Evolutionary conservation across 2,329 filamentous ascomycete genomes (phyloP), one percentile per base, ranked within the genome.

Genomic region (Cladosporium sp.): DNA sequence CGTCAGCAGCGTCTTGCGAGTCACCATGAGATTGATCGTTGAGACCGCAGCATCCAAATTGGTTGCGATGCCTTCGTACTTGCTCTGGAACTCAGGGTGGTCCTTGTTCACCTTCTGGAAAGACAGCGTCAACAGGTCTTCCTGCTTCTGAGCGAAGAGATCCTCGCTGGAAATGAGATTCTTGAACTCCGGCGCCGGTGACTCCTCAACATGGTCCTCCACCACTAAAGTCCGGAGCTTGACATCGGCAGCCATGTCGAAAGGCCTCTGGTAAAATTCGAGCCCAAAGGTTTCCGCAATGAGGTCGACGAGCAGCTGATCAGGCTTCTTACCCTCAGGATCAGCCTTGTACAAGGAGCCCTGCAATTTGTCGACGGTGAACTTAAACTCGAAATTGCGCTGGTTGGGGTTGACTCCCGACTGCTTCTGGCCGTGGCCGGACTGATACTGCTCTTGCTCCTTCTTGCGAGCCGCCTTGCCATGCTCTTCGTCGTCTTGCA

Each of bases 101-200:
- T 89, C 83, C 32, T 82, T 85, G 63, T 93, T 96, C 54, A 97
- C 89, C 66, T 87, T 89, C 55, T 89, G 79, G 63, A 95, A 95
- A 64, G 92, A 95, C 62, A 98, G 80, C 48, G 85, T 83, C 60
- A 98, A 88, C 10, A 98, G 79, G 61, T 95, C 82, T 56, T 83
- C 89, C 55, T 87, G 82, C 56, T 88, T 84, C 54, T 87, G 82
- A 43, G 85, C 71, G 52, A 78, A 74, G 38, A 77, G 80, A 22
- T 86, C 83, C 64, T 95, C 92, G 1, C 93, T 96, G 0, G 91
- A 95, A n/a, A 99, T 83, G 46, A 99, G 95, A 22, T 92, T 92
- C 71, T 93, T 95, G 76, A 99, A 98, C 64, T 97, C 92, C 7
- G 86, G 85, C 0, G 88, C 75, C 0, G 90, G 84, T 50, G 92